Evolutionary conservation across 768 basidiomycete species (phyloP).

Genomic region (Tricholoma bakamatsutake): DNA sequence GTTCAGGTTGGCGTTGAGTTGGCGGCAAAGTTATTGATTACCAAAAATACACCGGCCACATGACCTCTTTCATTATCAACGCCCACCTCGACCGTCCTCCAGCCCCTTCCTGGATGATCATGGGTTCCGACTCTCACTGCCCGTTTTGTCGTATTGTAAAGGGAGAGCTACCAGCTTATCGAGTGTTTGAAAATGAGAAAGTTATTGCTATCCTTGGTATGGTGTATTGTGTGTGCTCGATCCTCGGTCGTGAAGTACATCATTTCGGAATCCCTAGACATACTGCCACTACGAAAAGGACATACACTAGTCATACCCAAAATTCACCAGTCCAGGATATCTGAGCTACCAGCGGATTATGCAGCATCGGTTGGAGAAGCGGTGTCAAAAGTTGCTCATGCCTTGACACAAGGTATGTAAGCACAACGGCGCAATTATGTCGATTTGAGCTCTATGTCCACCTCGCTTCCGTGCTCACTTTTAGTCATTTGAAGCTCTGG

Average conservation of each 20-base stretch:
- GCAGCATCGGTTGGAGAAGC: slow-evolving; percentile 54
- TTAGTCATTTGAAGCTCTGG: slow-evolving; percentile 35
- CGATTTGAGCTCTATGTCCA: not conserved
- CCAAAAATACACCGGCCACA: slow-evolving; percentile 16
- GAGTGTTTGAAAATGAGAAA: slow-evolving; percentile 55
- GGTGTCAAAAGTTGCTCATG: slow-evolving; percentile 56
- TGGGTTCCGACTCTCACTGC: slow-evolving; percentile 36
- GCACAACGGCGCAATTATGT: not conserved
- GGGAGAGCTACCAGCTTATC: slow-evolving; percentile 39
- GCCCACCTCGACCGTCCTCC: slow-evolving; percentile 44
- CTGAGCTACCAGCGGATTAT: slow-evolving; percentile 56
- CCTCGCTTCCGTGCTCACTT: not conserved
- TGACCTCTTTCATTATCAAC: slow-evolving; percentile 75
- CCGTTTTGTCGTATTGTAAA: slow-evolving; percentile 63
- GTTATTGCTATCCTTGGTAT: slow-evolving; percentile 62
- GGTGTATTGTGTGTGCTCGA: slow-evolving; percentile 6
- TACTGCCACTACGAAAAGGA: slow-evolving; percentile 58
- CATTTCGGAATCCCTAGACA: slow-evolving; percentile 37
- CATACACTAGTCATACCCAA: slow-evolving; percentile 73
- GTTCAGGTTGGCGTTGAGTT: too few relatives aligned
- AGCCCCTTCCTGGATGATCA: slow-evolving; percentile 40
- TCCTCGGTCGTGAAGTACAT: not conserved
- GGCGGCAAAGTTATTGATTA: too few relatives aligned
- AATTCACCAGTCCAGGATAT: slow-evolving; percentile 51
- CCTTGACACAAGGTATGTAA: slow-evolving; percentile 51